Base-by-base conservation (phyloP, 176 grass and related monocot genomes). In the Eremochloa ophiuroides region DNA sequence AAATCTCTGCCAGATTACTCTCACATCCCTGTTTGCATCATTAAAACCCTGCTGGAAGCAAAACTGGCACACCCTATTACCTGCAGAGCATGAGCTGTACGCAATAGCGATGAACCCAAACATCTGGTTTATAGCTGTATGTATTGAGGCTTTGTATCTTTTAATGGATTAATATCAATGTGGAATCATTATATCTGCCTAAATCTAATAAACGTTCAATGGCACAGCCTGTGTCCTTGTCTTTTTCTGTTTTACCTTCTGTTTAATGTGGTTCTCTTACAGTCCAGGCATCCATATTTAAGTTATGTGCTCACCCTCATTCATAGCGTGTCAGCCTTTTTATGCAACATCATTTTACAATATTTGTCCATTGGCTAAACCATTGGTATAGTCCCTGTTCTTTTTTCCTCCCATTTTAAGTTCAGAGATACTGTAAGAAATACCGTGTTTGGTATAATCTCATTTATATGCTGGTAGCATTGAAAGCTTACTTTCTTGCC, bases 51-150 rank as follows among this genome's bases (percentile, higher is more conserved):
- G 51, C 17, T 46, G 2, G 38, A 81, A 71, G 51, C 35, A 44
- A 56, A 61, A 31, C 50, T 71, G 43, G 48, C 69, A 28, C 16
- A 30, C 42, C 9, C 56, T 62, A 44, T 63, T 44, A 44, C 17
- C 53, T 50, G 22, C 10, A 35, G 6, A 30, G 2, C 16, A 38
- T 48, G 64, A 53, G 28, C 22, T 69, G 31, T 11, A 23, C 6
- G 12, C 4, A 70, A 15, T 2, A 69, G 40, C 0, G 5, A 3
- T 39, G 10, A 40, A 43, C 48, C 25, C 51, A 23, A 44, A 30
- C 61, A 75, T 75, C 59, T 74, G 58, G 37, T 65, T 83, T 37
- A 8, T 78, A 78, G 14, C 23, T 71, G n/a, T 40, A 79, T 31
- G 11, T 30, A 38, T 51, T 13, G 30, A 71, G 41, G 37, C 7